Evolutionary conservation across 305 asterid species (phyloP), one percentile per base, ranked within the genome.

Genomic region (Fraxinus baroniana): DNA sequence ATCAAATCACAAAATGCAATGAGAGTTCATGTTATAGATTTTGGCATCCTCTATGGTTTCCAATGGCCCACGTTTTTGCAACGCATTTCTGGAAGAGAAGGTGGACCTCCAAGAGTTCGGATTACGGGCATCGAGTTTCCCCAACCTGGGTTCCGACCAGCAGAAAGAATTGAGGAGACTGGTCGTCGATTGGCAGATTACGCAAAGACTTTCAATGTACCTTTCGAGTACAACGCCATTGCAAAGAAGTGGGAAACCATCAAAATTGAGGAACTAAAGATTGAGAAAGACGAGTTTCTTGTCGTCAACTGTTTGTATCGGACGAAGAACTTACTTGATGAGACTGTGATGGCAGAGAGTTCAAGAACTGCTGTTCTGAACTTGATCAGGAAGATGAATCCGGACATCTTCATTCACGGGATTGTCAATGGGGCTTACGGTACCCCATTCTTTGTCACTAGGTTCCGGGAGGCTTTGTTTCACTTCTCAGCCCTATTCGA

Each of bases 81-180:
- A 52, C 64, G 64, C 8, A 52, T 52, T 4, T 52, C 64, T 52
- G 24, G 2, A 52, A 52, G 64, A 52, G 64, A 17, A 52, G 64
- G 64, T 64, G 98, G 97, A 3, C 97, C 98, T 7, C 97, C 97
- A 0, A 89, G 79, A 90, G 88, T 95, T 78, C 90, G 93, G 30
- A 91, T 94, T 18, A 95, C 97, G 0, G 98, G 98, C 36, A 87
- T 95, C 17, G 98, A 95, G 78, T 89, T 95, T 37, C 97, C 98
- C 7, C 91, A 90, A 74, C 94, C 98, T 0, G 98, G 98, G 76
- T 93, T 92, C 78, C 89, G 94, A 8, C 98, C 98, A 1, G 91
- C 95, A 1, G 93, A 89, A 60, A 87, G 88, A 79, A 85, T 93
- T 3, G 91, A 90, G 88, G 98, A 93, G 80, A 90, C 97, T 0